Base-by-base conservation (phyloP, 1,284 basidiomycete genomes). In the Pisolithus thermaeus region DNA sequence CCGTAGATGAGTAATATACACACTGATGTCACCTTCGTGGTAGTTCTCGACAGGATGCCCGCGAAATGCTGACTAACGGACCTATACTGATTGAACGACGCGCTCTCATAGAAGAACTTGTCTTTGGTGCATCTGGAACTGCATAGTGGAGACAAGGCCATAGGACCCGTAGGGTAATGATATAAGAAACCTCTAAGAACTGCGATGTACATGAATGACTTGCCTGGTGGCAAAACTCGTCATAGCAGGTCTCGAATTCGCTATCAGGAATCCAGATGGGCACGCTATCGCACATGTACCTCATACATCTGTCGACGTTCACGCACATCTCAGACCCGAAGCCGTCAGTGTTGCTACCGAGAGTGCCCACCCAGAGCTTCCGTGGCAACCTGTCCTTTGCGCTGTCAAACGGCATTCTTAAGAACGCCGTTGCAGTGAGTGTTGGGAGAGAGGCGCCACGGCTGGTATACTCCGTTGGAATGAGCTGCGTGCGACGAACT, bases 71-170 rank as follows among this genome's bases (percentile, higher is more conserved):
- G 79, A 69, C 94, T 94, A 56, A 92, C 88, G 20, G 86, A 77
- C 49, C 82, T 79, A 62, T 94, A 94, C 60, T 92, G 83, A 55
- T 80, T 81, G 71, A 81, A 93, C 0, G 86, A 79, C 0, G 74
- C 81, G 47, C 83, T 84, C 70, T 92, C 88, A 67, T 87, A 87
- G 62, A 90, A 87, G 16, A 81, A 73, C 60, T 90, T 90, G 87
- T 90, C 66, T 89, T 90, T 0, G 88, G 89, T 0, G 87, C 90
- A 62, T 91, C 90, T 4, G 90, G 90, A 44, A 92, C 79, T 7
- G 87, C 87, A 61, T 92, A 93, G 66, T 94, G 91, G 39, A 94
- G 75, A 53, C 84, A 88, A 0, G 91, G 91, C 91, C 91, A 94
- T 28, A 93, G 77, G 27, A 92, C 87, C 76, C 83, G 42, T 1